Base-by-base conservation (phyloP, 768 basidiomycete species). In the Kwoniella sp. region DNA sequence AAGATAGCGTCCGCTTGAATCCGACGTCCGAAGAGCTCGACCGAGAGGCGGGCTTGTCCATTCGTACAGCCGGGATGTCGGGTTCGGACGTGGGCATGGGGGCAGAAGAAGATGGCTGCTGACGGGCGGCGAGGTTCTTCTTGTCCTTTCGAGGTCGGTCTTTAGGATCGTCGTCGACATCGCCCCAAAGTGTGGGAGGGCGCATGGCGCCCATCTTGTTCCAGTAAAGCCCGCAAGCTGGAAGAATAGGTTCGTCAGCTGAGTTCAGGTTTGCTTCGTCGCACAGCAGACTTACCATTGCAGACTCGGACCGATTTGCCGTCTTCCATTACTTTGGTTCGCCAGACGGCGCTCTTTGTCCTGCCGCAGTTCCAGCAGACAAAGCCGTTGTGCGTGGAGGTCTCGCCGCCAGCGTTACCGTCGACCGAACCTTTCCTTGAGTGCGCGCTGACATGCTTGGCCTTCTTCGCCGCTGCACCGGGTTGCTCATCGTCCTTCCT, bases 181-280 rank as follows among this genome's bases (percentile, higher is more conserved):
- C 77, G 34, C 71, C 70, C 78, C 78, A 79, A 45, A 79, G 47
- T 3, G 69, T 70, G 11, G 73, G 74, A 20, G 78, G 78, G 37
- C 78, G 68, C 78, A 79, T 78, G 13, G 59, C 62, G 15, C 72
- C 66, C 45, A 66, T 66, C 60, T 74, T 71, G 52, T 79, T 79
- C 73, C 73, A 79, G 66, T 79, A 79, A 17, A 79, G 63, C 20
- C 78, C 78, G 48, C 78, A 79, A 37, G 78, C 78, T 79, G 51
- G 17, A n/a, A 22, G 5, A 55, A 48, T 13, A n/a, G n/a, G 55
- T 53, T 53, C 26, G 25, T 52, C 28, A 51, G 41, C 38, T n/a
- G 22, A 22, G 22, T 37, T 54, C 28, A 20, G 7, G 25, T 7
- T 23, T n/a, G n/a, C n/a, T n/a, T n/a, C n/a, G n/a, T n/a, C 26